Evolutionary conservation across 2,329 filamentous ascomycete genomes (phyloP).

Genomic region (Monilinia fructigena): DNA sequence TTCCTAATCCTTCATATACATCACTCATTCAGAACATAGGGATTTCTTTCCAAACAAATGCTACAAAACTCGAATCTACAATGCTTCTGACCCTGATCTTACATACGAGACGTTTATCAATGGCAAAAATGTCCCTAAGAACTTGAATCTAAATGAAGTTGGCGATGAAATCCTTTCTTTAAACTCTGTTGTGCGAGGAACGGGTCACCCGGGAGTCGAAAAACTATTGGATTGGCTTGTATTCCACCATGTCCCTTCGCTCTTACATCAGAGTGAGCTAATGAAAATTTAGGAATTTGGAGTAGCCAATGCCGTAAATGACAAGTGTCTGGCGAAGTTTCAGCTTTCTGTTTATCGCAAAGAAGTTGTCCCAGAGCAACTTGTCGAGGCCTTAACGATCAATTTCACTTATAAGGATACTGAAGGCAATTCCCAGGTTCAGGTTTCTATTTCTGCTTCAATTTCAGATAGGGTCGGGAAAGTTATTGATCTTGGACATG

Average conservation of each 20-base stretch:
- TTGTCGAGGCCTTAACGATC: conserved; percentile 34
- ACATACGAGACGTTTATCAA: conserved; percentile 15
- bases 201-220: conserved; percentile 26
- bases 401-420: conserved; percentile 29
- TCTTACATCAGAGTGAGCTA: conserved; percentile 1
- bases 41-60: conserved; percentile 4
- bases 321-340: conserved; percentile 31
- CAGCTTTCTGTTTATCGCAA: conserved; percentile 32
- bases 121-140: conserved; percentile 3
- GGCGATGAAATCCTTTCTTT: conserved; percentile 12
- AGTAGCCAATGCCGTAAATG: conserved; percentile 31
- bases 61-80: conserved; percentile 16
- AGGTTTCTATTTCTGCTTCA: conserved; percentile 19
- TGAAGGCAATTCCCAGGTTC: background rate
- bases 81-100: conserved; percentile 1
- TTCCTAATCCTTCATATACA: background rate
- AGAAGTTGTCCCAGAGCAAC: conserved; percentile 26
- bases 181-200: conserved; percentile 17
- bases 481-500: conserved; percentile 8
- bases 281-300: conserved; percentile 30
- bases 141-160: conserved; percentile 5
- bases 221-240: conserved; percentile 36
- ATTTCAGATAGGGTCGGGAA: background rate
- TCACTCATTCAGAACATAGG: background rate
- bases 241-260: conserved; percentile 3